Evolutionary conservation across 2,329 filamentous ascomycete genomes (phyloP), one percentile per base, ranked within the genome.

Genomic region (Trichoderma atroviride): DNA sequence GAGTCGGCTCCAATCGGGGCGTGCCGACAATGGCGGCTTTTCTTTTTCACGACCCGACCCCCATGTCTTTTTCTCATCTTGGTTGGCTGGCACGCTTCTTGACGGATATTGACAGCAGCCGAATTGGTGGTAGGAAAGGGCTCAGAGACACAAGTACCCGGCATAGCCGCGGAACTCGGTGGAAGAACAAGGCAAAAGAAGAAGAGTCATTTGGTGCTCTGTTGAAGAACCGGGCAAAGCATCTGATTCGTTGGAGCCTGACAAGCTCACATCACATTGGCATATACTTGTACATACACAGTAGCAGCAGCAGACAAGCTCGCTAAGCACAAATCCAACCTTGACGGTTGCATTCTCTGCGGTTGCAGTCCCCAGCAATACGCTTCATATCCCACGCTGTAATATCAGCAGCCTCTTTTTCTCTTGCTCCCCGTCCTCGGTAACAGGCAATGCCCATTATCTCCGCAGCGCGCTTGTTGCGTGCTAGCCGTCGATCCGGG

Each of bases 401-500:
- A 31, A 22, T 35, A 40, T 55, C 22, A 31, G 53, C 13, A 50
- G 40, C 62, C 24, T 50, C 3, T 50, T 50, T 11, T 50, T 22
- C 10, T 33, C 37, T 40, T 40, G 14, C 60, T 63, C 47, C 60
- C 61, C 61, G 52, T 57, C 50, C 53, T 67, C 55, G 43, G 40
- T 52, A 33, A 19, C 64, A 58, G 40, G 19, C 50, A 58, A 52
- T 35, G 35, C 29, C 29, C 37, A 37, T 56, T 37, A 67, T 67
- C 64, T 67, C 63, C 63, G 55, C 64, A 67, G 55, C 55, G 35
- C 64, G 55, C 64, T 67, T 67, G 40, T 59, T 37, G 55, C 40
- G 37, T 56, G 55, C 64, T 67, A 67, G 64, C 64, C 55, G 64
- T 67, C 64, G 64, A 67, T 67, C 64, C 55, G 64, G 16, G 64